Base-by-base conservation (phyloP, 2,329 filamentous ascomycete species). In the Raffaelea albimanens region DNA sequence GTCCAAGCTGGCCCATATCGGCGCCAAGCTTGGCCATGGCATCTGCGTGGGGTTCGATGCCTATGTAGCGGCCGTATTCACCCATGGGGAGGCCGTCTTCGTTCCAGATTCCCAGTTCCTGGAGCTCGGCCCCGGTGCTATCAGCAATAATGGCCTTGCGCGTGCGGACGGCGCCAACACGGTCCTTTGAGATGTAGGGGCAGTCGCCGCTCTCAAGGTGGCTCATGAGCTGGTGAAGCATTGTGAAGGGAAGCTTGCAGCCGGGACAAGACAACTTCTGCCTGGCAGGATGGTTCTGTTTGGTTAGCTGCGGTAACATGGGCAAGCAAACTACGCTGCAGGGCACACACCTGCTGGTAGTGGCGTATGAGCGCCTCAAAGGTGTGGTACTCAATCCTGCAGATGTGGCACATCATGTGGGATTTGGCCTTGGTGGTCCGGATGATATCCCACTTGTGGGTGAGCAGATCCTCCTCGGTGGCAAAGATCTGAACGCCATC, bases 201-300 rank as follows among this genome's bases (percentile, higher is more conserved):
- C 75, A 78, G 1, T 63, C 46, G 21, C 61, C 56, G 2, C 53
- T 52, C 56, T 78, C 72, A 3, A 78, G 61, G 44, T 78, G 75
- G 1, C 50, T 34, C 45, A 76, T 64, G 33, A 75, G 63, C 0
- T 44, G 52, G 1, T 63, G 60, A 0, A 69, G 58, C 1, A 63
- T 60, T 1, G 29, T 42, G 47, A 73, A 76, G 1, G 58, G 58
- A 2, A 54, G 50, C 0, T 55, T 44, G 49, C 75, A 78, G 22
- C 68, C 73, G 1, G 72, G 71, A 43, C 75, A 78, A 3, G 52
- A 42, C 1, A 78, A 61, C 2, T 65, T 50, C 46, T 73, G 68
- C 18, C 59, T 54, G 13, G 62, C 52, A 5, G 62, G 61, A 48
- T 74, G 71, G 11, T 53, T 43, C 68, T 72, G 25, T n/a, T n/a